Conservation (phyloP, 805 yeast species). For the Kazachstania africana region DNA sequence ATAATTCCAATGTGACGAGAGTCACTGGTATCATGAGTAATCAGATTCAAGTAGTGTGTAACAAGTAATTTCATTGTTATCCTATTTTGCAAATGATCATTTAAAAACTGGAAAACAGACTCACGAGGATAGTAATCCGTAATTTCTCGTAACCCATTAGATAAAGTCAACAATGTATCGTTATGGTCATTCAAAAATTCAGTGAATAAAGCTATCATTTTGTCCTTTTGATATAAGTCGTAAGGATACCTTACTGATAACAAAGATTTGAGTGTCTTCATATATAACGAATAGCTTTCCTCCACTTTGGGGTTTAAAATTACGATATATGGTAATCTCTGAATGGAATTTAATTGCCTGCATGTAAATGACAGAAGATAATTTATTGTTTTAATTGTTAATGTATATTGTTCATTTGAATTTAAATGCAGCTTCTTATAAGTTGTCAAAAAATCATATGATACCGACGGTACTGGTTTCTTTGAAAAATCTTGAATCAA, state of each 20-base stretch:
- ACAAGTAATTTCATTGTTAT: constrained; percentile 80
- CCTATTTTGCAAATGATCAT: constrained; percentile 68
- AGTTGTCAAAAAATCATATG: constrained; percentile 38
- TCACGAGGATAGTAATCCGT: constrained; percentile 31
- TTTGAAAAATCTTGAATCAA: constrained; percentile 46
- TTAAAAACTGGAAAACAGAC: constrained; percentile 51
- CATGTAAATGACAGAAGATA: constrained; percentile 53
- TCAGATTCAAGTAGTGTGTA: constrained; percentile 67
- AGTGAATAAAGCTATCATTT: constrained; percentile 41
- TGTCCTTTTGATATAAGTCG: constrained; percentile 41
- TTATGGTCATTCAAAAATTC: constrained; percentile 64
- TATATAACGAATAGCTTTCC: constrained; percentile 59
- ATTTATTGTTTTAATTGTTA: constrained; percentile 47
- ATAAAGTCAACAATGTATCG: constrained; percentile 71
- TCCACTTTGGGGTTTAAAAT: constrained; percentile 81
- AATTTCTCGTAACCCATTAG: constrained; percentile 66
- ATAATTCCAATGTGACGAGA: constrained; percentile 42
- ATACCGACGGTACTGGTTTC: constrained; percentile 40
- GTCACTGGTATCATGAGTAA: constrained; percentile 26
- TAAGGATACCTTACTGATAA: constrained; percentile 32
- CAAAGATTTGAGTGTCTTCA: constrained; percentile 51
- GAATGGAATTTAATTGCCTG: constrained; percentile 55
- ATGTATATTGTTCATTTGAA: constrained; percentile 21
- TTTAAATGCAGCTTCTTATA: constrained; percentile 26
- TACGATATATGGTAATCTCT: constrained; percentile 71